Evolutionary conservation across 306 rosid species (phyloP), one percentile per base, ranked within the genome.

Genomic region (Oxytropis ochrocephala): DNA sequence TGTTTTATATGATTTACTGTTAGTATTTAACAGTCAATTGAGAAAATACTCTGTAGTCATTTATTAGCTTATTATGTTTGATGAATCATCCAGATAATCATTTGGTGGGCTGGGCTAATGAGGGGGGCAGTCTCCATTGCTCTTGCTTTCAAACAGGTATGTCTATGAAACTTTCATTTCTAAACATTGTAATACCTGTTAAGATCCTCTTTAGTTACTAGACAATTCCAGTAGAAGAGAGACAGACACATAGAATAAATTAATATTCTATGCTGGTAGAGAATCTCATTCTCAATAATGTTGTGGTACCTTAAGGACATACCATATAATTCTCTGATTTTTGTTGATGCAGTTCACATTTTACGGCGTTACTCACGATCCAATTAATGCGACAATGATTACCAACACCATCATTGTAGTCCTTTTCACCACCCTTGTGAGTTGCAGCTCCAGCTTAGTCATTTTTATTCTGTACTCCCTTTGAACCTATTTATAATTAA

Each of bases 41-140:
- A 64, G 50, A 42, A 36, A 43, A 36, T 63, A 64, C 12, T 5
- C n/a, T n/a, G 10, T 36, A 8, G 17, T 18, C 54, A 36, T 39
- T 56, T 33, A 36, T 33, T 32, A 21, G 33, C 10, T 18, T 74
- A 39, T 41, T 47, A 38, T 9, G n/a, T 55, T 75, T 64, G 24
- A 18, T 56, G 19, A 46, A 48, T 57, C 71, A 51, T 78, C 27
- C 72, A 93, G 97, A 65, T 83, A 75, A 67, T 88, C 63, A 86
- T 93, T 73, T 93, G 98, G 91, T 93, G 98, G 98, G 97, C 97
- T 7, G 96, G 98, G 10, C 87, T 93, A 17, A 93, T 93, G 80
- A 80, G 97, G 64, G 98, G 97, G 59, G 98, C 97, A 13, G 97
- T 93, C 35, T 93, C 97, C 21, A 86, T 93, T 72, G 98, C 98